These are phyloP conservation scores for Oleoguttula mirabilis DNA, from an alignment of 495 filamentous ascomycete genomes.

Conservation along the genomic window DNA sequence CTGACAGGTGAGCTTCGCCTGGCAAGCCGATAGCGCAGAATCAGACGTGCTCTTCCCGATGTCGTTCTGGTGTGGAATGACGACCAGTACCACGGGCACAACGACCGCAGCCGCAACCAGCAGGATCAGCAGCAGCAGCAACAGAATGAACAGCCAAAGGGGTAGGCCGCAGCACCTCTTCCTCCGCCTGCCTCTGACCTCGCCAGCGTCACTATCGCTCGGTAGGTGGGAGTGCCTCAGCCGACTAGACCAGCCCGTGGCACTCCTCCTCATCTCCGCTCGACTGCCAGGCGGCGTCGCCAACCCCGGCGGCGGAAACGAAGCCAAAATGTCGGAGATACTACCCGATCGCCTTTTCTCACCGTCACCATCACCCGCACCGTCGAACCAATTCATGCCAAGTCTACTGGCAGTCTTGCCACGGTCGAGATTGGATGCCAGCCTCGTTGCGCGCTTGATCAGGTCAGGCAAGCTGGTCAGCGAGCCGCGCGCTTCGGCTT, in stretches of 20 bases:
- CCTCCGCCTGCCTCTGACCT: background rate
- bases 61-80: constrained; percentile 49
- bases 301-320: constrained; percentile 74
- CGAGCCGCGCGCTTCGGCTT: constrained; percentile 72
- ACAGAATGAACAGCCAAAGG: constrained; percentile 60
- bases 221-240: constrained; percentile 10
- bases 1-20: constrained; percentile 40
- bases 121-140: constrained; percentile 55
- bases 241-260: constrained; percentile 5
- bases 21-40: constrained; percentile 28
- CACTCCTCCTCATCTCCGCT: constrained; percentile 16
- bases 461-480: constrained; percentile 84
- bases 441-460: constrained; percentile 72
- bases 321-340: constrained; percentile 80
- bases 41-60: constrained; percentile 23
- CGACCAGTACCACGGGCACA: constrained; percentile 72
- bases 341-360: constrained; percentile 35
- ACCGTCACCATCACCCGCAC: constrained; percentile 31
- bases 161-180: constrained; percentile 64
- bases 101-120: constrained; percentile 78
- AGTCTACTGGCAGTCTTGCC: constrained; percentile 70
- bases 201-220: constrained; percentile 16
- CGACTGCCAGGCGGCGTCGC: constrained; percentile 34
- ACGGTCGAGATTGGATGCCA: constrained; percentile 79
- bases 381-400: constrained; percentile 34